phyloP scores from a whole-genome alignment of 768 basidiomycete species.

The Boletus speciosus region DNA sequence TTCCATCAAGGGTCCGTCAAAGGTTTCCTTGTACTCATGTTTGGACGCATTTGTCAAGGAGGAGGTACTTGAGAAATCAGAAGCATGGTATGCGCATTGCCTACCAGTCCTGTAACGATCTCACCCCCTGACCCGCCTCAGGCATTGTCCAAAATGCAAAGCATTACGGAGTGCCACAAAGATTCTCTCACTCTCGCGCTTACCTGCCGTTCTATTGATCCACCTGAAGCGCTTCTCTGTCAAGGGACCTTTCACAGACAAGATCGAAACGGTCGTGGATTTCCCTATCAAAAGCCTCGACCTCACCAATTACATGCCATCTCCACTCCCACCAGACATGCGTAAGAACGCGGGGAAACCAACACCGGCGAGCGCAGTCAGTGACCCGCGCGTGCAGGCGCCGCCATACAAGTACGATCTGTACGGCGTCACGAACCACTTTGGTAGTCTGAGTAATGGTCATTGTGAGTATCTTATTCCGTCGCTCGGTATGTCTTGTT shows the following conservation, averaged over 20 bases:
- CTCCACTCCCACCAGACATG: slow-evolving; percentile 64
- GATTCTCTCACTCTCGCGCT: slow-evolving; percentile 81
- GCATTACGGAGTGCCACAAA: slow-evolving; percentile 82
- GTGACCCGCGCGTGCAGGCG: slow-evolving; percentile 78
- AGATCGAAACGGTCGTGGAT: slow-evolving; percentile 92
- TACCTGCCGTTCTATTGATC: slow-evolving; percentile 90
- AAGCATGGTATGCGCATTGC: slow-evolving; percentile 72
- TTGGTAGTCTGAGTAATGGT: slow-evolving; percentile 88
- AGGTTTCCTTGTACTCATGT: slow-evolving; percentile 73
- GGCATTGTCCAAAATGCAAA: slow-evolving; percentile 97
- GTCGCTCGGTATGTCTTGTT: neutral
- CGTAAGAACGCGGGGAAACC: slow-evolving; percentile 49
- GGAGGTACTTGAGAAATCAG: slow-evolving; percentile 87
- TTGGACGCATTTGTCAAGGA: slow-evolving; percentile 87
- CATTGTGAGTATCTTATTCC: slow-evolving; percentile 68
- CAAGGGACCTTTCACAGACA: slow-evolving; percentile 91
- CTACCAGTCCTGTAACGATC: neutral
- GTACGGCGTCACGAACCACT: slow-evolving; percentile 95
- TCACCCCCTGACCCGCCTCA: slow-evolving; percentile 28
- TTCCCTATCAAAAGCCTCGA: slow-evolving; percentile 70
- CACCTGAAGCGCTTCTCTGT: slow-evolving; percentile 91
- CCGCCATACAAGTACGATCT: slow-evolving; percentile 92
- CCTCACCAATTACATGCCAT: slow-evolving; percentile 82
- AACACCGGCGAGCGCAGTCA: slow-evolving; percentile 26
- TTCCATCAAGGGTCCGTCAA: slow-evolving; percentile 48